A percentile compares a stretch with the other conserved stretches of the same genome.
phyloP scores from a whole-genome alignment of 768 basidiomycete genomes.

The Auriscalpium vulgare region DNA sequence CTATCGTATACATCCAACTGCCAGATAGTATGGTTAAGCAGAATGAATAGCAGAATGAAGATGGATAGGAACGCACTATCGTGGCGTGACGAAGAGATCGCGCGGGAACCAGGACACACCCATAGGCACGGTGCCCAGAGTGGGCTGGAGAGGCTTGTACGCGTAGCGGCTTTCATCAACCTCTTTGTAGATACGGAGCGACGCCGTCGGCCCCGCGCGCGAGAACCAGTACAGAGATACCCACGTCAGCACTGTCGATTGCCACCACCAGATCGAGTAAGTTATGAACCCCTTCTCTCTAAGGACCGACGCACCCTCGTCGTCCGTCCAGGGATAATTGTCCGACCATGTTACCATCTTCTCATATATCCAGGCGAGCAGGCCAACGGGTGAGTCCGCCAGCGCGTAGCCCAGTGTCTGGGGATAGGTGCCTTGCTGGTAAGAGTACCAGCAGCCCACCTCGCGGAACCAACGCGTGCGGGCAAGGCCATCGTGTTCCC shows the following conservation, averaged over 20 bases:
- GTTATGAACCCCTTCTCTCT: too few species aligned
- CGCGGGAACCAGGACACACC: slow-evolving; percentile 25
- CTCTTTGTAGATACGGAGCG: slow-evolving; percentile 27
- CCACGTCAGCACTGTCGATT: slow-evolving; percentile 28
- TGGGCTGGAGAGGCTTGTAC: neutral
- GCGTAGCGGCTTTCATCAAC: slow-evolving; percentile 1
- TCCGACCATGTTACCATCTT: slow-evolving; percentile 30
- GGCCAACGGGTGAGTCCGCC: slow-evolving; percentile 48
- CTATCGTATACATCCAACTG: slow-evolving; percentile 19
- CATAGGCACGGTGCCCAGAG: slow-evolving; percentile 14
- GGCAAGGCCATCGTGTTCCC: slow-evolving; percentile 20
- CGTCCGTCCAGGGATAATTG: slow-evolving; percentile 47
- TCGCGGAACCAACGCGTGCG: slow-evolving; percentile 14
- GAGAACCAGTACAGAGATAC: slow-evolving; percentile 32
- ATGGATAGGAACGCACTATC: neutral
- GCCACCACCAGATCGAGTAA: too few species aligned
- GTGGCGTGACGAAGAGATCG: slow-evolving; percentile 13
- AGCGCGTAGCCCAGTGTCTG: slow-evolving; percentile 40
- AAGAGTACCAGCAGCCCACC: slow-evolving; percentile 24
- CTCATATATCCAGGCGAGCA: slow-evolving; percentile 32
- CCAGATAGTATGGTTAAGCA: neutral
- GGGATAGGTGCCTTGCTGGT: slow-evolving; percentile 24
- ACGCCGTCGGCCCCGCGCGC: slow-evolving; percentile 23
- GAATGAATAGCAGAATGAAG: neutral
- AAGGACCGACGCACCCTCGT: slow-evolving; percentile 34